Conservation (phyloP, 495 filamentous ascomycete genomes). For the Bacidia rubella region DNA sequence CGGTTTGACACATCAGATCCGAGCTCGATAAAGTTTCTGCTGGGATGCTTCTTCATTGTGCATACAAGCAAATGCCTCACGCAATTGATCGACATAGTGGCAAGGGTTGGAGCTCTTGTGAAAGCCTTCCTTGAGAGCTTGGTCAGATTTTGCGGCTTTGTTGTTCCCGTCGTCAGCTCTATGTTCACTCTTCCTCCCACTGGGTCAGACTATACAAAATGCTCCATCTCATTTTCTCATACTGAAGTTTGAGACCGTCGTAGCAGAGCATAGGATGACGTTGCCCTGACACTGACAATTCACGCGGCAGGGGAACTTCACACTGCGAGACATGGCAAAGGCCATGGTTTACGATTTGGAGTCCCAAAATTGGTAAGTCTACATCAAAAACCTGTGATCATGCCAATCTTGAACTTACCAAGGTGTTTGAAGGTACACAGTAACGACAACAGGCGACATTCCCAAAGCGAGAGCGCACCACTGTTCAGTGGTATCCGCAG, state of each 20-base stretch:
- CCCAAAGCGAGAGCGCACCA: not conserved
- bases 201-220: no score
- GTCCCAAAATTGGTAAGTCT: not conserved
- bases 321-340: not conserved
- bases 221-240: no score
- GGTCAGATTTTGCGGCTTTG: no score
- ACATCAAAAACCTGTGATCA: not conserved
- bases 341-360: not conserved
- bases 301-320: not conserved
- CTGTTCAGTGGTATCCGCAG: slow-evolving; percentile 2
- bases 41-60: no score
- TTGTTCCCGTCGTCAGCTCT: no score
- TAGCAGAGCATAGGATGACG: no score
- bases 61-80: no score
- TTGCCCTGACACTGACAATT: not conserved
- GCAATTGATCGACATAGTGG: no score
- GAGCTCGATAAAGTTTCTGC: not conserved
- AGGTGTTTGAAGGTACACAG: not conserved
- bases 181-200: no score
- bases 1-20: not conserved
- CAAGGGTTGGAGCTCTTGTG: no score
- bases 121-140: no score
- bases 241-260: not conserved
- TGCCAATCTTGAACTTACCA: not conserved
- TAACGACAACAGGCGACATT: slow-evolving; percentile 1